A percentile compares a stretch with the other conserved stretches of the same genome.
These are phyloP conservation scores for Skeletonema marinoi DNA, from an alignment of 108 stramenopile genomes.

Conservation along the genomic window DNA sequence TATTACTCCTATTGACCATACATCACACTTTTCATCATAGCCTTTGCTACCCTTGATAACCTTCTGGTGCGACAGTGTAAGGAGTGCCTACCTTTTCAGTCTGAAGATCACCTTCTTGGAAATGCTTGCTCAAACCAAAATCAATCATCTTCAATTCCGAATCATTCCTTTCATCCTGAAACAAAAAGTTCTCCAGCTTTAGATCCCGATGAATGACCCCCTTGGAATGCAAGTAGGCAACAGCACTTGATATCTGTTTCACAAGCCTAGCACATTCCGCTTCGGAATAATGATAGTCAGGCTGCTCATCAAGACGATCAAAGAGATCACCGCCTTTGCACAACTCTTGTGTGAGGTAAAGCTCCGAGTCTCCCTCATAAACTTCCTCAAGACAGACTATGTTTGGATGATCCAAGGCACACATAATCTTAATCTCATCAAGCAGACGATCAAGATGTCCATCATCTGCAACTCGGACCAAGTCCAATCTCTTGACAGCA, in stretches of 20 bases:
- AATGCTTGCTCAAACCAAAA: slow-evolving; percentile 91
- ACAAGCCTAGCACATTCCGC: slow-evolving; percentile 21
- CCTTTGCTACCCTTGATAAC: slow-evolving; percentile 85
- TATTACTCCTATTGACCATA: slow-evolving; percentile 95
- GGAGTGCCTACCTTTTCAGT: slow-evolving; percentile 91
- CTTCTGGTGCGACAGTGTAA: slow-evolving; percentile 98
- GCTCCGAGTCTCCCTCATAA: slow-evolving; percentile 22
- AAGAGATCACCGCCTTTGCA: slow-evolving; percentile 41
- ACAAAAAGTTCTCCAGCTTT: slow-evolving; percentile 94
- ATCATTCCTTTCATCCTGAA: slow-evolving; percentile 91
- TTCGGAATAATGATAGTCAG: slow-evolving; percentile 41
- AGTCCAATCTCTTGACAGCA: slow-evolving; percentile 39
- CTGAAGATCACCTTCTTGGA: slow-evolving; percentile 75
- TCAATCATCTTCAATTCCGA: slow-evolving; percentile 92
- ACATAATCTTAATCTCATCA: slow-evolving; percentile 38
- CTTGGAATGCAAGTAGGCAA: slow-evolving; percentile 67
- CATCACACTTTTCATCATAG: slow-evolving; percentile 94
- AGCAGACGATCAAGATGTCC: slow-evolving; percentile 21
- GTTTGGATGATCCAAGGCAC: slow-evolving; percentile 48
- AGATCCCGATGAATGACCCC: slow-evolving; percentile 88
- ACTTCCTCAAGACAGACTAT: slow-evolving; percentile 25
- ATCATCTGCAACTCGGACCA: slow-evolving; percentile 12
- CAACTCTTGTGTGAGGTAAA: slow-evolving; percentile 41
- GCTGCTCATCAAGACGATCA: slow-evolving; percentile 28
- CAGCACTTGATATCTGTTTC: slow-evolving; percentile 63